Evolutionary conservation across 345 rosid species (phyloP).

Genomic region (Gossypium mustelinum): DNA sequence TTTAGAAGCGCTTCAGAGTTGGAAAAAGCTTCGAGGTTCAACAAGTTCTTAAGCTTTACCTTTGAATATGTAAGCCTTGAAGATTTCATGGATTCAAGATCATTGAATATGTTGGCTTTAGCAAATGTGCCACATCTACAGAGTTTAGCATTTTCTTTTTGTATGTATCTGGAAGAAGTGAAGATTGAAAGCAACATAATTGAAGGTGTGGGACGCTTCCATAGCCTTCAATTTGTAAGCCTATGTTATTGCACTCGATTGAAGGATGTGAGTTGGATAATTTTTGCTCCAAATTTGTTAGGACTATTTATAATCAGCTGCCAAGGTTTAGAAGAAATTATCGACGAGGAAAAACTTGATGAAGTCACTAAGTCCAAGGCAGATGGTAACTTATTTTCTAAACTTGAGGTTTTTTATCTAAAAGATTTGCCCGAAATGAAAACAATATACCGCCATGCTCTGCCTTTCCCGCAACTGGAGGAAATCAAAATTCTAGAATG

Average conservation of each 20-base stretch:
- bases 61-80: neutral
- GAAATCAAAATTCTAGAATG: neutral
- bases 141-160: rapidly evolving
- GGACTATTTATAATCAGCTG: rapidly evolving
- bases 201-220: neutral
- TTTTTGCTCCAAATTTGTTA: neutral
- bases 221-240: neutral
- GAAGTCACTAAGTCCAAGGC: neutral
- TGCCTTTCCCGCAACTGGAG: neutral
- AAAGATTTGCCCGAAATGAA: neutral
- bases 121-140: neutral
- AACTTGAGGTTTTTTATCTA: rapidly evolving
- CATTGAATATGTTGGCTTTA: neutral
- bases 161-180: neutral
- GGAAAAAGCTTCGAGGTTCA: neutral
- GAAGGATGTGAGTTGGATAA: neutral
- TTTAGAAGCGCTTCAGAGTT: neutral
- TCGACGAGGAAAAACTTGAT: neutral
- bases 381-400: neutral
- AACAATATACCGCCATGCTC: neutral
- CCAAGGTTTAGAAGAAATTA: neutral
- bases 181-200: neutral
- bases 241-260: neutral
- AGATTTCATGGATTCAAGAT: neutral
- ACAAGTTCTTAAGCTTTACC: neutral